Conservation (phyloP, 495 filamentous ascomycete genomes). For the Hypoxylon trugodes region DNA sequence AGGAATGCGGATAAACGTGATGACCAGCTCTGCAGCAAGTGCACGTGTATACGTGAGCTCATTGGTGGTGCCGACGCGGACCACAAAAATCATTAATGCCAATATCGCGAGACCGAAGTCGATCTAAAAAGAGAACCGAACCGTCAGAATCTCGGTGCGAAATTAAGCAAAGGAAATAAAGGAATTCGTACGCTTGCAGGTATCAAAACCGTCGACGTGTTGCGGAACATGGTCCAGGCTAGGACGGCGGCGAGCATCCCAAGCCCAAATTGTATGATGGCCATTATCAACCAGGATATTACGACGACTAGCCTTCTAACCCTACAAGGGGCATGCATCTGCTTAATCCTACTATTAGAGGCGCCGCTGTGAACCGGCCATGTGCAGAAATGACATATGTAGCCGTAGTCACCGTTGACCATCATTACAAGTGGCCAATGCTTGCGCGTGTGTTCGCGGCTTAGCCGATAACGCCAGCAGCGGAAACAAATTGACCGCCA, state of each 20-base stretch:
- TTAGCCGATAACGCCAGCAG: slow-evolving; percentile 42
- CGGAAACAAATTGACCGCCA: slow-evolving; percentile 46
- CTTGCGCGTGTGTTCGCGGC: slow-evolving; percentile 37
- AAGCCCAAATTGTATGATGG: slow-evolving; percentile 44
- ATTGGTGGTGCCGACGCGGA: slow-evolving; percentile 39
- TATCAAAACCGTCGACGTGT: slow-evolving; percentile 34
- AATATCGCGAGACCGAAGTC: slow-evolving; percentile 44
- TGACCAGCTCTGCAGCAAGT: slow-evolving; percentile 38
- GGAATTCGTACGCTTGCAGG: slow-evolving; percentile 40
- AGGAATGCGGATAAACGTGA: slow-evolving; percentile 44
- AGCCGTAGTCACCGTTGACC: slow-evolving; percentile 43
- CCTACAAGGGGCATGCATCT: slow-evolving; percentile 43
- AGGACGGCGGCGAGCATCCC: slow-evolving; percentile 42
- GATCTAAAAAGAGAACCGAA: slow-evolving; percentile 32
- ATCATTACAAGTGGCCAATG: slow-evolving; percentile 43
- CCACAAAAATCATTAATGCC: slow-evolving; percentile 38
- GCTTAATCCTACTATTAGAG: slow-evolving; percentile 30
- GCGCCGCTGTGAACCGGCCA: slow-evolving; percentile 43
- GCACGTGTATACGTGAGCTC: slow-evolving; percentile 42
- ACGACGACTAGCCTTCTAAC: slow-evolving; percentile 41
- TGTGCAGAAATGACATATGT: slow-evolving; percentile 46
- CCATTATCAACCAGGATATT: slow-evolving; percentile 42
- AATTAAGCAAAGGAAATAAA: not conserved
- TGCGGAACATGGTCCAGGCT: slow-evolving; percentile 44
- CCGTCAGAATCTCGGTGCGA: slow-evolving; percentile 8